Conservation (phyloP, 2,329 filamentous ascomycete species). For the Chrysosporium queenslandicum region DNA sequence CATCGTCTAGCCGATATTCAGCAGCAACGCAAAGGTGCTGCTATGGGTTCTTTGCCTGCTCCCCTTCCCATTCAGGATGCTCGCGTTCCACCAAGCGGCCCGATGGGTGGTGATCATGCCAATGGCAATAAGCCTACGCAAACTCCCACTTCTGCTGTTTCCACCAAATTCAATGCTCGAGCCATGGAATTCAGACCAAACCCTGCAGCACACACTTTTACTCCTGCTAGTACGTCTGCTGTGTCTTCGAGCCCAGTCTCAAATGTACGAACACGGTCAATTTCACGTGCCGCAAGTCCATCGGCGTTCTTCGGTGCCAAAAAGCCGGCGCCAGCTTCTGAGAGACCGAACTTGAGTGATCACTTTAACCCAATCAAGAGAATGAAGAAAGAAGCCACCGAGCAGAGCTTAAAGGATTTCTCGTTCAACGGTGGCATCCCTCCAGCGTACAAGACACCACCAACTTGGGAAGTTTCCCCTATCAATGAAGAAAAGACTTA, state of each 20-base stretch:
- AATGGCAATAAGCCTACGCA: slow-evolving; percentile 38
- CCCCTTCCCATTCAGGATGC: slow-evolving; percentile 54
- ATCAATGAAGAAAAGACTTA: slow-evolving; percentile 69
- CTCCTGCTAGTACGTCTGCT: slow-evolving; percentile 53
- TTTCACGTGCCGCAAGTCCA: slow-evolving; percentile 41
- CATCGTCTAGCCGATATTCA: slow-evolving; percentile 45
- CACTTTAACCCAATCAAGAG: slow-evolving; percentile 58
- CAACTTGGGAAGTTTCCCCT: slow-evolving; percentile 67
- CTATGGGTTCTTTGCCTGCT: slow-evolving; percentile 38
- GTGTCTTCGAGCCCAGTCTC: slow-evolving; percentile 63
- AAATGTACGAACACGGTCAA: slow-evolving; percentile 42
- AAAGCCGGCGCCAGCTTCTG: slow-evolving; percentile 55
- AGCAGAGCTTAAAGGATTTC: slow-evolving; percentile 51
- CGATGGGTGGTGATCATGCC: slow-evolving; percentile 44
- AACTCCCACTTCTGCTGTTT: slow-evolving; percentile 44
- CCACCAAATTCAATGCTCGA: slow-evolving; percentile 51
- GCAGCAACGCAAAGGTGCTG: slow-evolving; percentile 42
- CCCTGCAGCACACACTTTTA: slow-evolving; percentile 70
- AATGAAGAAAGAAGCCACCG: slow-evolving; percentile 54
- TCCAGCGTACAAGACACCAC: slow-evolving; percentile 70
- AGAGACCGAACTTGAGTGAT: slow-evolving; percentile 45
- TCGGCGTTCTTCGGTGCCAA: slow-evolving; percentile 55
- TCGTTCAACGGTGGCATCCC: slow-evolving; percentile 72
- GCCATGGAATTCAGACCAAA: slow-evolving; percentile 76
- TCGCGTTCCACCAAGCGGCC: slow-evolving; percentile 64